Evolutionary conservation across 306 rosid species (phyloP), one percentile per base, ranked within the genome.

Genomic region (Astragalus membranaceus): DNA sequence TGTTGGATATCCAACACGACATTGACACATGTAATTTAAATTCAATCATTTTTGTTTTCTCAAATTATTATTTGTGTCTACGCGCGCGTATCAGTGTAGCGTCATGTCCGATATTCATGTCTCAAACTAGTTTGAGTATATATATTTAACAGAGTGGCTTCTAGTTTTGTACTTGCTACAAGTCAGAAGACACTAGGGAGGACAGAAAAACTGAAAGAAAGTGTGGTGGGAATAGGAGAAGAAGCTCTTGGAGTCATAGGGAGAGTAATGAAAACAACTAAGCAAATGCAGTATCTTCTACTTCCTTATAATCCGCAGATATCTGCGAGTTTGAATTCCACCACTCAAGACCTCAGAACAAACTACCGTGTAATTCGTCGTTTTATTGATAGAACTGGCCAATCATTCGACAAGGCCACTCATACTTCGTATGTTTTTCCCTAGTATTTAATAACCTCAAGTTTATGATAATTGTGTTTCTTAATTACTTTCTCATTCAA

Each of bases 261-360:
- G 4, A 82, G 65, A 54, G 85, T 88, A 3, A 79, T 83, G 13
- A 77, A 52, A 42, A 75, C 81, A 49, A 76, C 85, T 64, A 79
- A 78, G 39, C 75, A 79, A 66, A 88, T 88, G 83, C 83, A 88
- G 7, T 12, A 49, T 54, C 84, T 88, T 59, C 72, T 90, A 43
- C 79, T 84, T 53, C 87, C 96, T 5, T 90, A 90, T 20, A 83
- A 87, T 57, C 78, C 80, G 41, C 51, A 30, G 63, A 75, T 84
- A 74, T 73, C 74, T 51, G 20, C 4, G 10, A 65, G 42, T 44
- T 78, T 90, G 79, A 83, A 85, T 33, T 35, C 74, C 8, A 84
- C 86, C 29, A 72, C 75, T 23, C 20, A 72, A 65, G 71, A 36
- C 56, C 87, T 90, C 7, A 80, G 86, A 70, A 78, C 49, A 61